phyloP scores from a whole-genome alignment of 176 grass and related monocot species.

The Poa pratensis region DNA sequence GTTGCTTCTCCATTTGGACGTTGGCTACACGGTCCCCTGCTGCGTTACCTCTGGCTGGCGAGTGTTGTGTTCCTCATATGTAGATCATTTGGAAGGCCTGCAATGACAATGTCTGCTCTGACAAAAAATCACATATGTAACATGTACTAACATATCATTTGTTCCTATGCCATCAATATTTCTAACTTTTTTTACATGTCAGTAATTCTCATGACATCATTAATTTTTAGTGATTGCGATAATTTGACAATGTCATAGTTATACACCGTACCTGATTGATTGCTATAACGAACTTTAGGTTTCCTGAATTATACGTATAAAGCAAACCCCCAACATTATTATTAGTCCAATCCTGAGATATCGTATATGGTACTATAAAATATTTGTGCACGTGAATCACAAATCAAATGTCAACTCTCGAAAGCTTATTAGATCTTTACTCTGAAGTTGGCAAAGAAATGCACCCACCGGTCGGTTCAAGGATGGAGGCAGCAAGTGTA shows the following conservation, averaged over 20 bases:
- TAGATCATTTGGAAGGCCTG: too few relatives aligned
- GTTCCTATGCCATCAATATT: too few relatives aligned
- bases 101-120: too few relatives aligned
- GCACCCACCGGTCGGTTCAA: neutral
- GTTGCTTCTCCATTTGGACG: too few relatives aligned
- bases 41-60: too few relatives aligned
- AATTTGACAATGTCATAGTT: neutral
- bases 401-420: constrained; percentile 18
- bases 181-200: neutral
- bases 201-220: neutral
- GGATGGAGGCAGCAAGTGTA: neutral
- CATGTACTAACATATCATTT: too few relatives aligned
- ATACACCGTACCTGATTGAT: neutral
- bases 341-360: too few relatives aligned
- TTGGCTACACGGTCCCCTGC: too few relatives aligned
- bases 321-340: too few relatives aligned
- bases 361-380: neutral
- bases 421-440: neutral
- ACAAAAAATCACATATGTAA: neutral
- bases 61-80: too few relatives aligned
- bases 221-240: neutral
- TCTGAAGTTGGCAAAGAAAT: neutral
- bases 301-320: neutral
- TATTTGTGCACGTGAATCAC: neutral
- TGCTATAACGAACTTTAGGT: neutral